phyloP scores from a whole-genome alignment of 805 yeast species.

The Wickerhamiella siamensis region DNA sequence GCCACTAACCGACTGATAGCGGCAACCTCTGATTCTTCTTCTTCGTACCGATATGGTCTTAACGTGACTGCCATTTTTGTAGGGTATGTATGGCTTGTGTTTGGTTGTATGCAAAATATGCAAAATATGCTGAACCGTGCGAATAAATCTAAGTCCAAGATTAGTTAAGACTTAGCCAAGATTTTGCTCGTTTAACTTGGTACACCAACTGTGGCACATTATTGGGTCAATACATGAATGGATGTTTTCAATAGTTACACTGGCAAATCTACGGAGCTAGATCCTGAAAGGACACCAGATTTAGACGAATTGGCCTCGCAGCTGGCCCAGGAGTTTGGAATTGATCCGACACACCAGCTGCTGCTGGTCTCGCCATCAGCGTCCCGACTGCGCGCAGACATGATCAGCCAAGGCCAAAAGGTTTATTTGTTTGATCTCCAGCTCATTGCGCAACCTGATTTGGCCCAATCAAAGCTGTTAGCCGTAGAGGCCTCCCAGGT shows the following conservation, averaged over 20 bases:
- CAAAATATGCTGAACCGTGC: neutral
- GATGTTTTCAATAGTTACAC: constrained; percentile 18
- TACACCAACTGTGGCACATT: neutral
- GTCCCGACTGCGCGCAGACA: constrained; percentile 17
- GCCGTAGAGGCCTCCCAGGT: neutral
- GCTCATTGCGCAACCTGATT: constrained; percentile 4
- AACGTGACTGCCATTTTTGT: constrained; percentile 5
- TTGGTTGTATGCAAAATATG: neutral
- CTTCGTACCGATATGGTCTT: constrained; percentile 12
- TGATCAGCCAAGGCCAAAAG: constrained; percentile 15
- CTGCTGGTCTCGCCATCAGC: constrained; percentile 19
- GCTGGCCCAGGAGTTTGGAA: constrained; percentile 9
- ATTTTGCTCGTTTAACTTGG: neutral
- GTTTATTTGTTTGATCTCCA: constrained; percentile 20
- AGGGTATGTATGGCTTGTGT: neutral
- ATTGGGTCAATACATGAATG: constrained; percentile 10
- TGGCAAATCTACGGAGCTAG: constrained; percentile 14
- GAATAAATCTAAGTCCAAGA: neutral
- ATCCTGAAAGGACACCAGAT: constrained; percentile 14
- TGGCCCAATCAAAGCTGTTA: neutral
- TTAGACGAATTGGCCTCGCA: constrained; percentile 15
- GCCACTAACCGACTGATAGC: constrained; percentile 38
- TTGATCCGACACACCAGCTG: constrained; percentile 18
- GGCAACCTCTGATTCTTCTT: constrained; percentile 22
- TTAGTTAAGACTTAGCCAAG: neutral